Evolutionary conservation across 257 asterid genomes (phyloP).

Genomic region (Lantana camara): DNA sequence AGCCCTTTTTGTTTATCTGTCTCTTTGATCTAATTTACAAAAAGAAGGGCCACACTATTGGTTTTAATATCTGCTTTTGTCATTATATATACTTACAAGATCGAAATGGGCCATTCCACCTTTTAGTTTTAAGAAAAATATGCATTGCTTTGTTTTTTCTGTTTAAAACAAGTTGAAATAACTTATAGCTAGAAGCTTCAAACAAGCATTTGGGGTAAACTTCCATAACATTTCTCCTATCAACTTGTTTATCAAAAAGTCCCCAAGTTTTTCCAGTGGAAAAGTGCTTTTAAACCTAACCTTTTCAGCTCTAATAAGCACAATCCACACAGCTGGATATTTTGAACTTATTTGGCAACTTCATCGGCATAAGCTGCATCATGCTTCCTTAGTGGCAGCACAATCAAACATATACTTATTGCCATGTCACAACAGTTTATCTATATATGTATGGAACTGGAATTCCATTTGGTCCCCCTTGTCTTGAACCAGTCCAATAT

Average conservation of each 20-base stretch:
- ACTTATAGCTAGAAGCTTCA: too few species aligned
- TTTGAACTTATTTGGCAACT: neutral
- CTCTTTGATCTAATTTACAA: too few species aligned
- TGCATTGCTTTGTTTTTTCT: too few species aligned
- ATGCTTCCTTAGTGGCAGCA: constrained; percentile 34
- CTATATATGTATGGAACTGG: too few species aligned
- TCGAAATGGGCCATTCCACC: too few species aligned
- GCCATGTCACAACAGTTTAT: neutral
- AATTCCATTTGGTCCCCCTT: constrained; percentile 1
- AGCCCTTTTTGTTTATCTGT: too few species aligned
- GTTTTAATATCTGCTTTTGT: too few species aligned
- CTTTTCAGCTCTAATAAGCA: neutral
- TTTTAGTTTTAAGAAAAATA: too few species aligned
- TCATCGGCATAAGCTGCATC: neutral
- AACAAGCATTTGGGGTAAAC: neutral
- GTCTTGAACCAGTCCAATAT: constrained; percentile 6
- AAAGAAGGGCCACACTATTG: too few species aligned
- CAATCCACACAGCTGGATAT: constrained; percentile 12
- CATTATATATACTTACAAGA: too few species aligned
- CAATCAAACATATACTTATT: constrained; percentile 4
- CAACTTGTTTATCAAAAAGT: neutral
- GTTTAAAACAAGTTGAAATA: too few species aligned
- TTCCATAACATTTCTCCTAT: neutral
- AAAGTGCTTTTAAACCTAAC: neutral
- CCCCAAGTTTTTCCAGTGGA: neutral